A percentile compares a stretch with the other conserved stretches of the same genome.
Conservation (phyloP, 352 stramenopile species). For the Elongisporangium senticosum region DNA sequence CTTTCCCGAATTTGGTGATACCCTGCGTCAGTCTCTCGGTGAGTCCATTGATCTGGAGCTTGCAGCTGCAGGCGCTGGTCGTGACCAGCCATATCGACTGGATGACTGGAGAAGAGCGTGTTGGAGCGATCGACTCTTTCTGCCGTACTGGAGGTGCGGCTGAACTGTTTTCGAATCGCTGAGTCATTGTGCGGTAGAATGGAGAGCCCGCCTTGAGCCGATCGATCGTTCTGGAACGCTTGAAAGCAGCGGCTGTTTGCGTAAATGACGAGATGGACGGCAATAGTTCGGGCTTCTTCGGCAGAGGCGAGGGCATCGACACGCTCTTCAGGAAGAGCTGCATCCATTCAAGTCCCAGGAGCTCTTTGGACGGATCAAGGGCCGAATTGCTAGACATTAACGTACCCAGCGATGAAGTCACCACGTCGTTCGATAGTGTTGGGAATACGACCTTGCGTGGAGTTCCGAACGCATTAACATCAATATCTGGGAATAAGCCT, state of each 20-base stretch:
- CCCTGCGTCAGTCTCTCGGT: conserved; percentile 19
- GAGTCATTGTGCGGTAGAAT: conserved; percentile 41
- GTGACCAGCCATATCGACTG: conserved; percentile 38
- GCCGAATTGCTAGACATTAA: conserved; percentile 16
- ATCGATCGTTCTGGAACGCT: conserved; percentile 36
- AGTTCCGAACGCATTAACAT: conserved; percentile 18
- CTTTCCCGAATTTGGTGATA: conserved; percentile 12
- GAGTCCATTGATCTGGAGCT: conserved; percentile 10
- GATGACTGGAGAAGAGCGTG: conserved; percentile 10
- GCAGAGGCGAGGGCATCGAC: conserved; percentile 12
- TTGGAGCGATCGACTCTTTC: background rate
- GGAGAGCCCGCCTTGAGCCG: conserved; percentile 15
- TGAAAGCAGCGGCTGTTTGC: conserved; percentile 21
- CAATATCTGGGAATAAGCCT: conserved; percentile 25
- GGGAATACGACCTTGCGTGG: conserved; percentile 25
- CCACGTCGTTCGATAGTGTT: conserved; percentile 15
- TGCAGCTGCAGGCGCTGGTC: conserved; percentile 22
- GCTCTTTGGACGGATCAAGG: background rate
- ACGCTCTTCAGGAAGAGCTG: conserved; percentile 21
- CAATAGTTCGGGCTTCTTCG: conserved; percentile 26
- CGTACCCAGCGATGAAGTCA: conserved; percentile 24
- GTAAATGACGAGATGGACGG: conserved; percentile 17
- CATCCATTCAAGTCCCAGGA: conserved; percentile 20
- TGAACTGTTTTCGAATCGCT: conserved; percentile 4
- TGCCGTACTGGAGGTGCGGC: background rate